Base-by-base conservation (phyloP, 1,284 basidiomycete species). In the Tilletia setariae region DNA sequence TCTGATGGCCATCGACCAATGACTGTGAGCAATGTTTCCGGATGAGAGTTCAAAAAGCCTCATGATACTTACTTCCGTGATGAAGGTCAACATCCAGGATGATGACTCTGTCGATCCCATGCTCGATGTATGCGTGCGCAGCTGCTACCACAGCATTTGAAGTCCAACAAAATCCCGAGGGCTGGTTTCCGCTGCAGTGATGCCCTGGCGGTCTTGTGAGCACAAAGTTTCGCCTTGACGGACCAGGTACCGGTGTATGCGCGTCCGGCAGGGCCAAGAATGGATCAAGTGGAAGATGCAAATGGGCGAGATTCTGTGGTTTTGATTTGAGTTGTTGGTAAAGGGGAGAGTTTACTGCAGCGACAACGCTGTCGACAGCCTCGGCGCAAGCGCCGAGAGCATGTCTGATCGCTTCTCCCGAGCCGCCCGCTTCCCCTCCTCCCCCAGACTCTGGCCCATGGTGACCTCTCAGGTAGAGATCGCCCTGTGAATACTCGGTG, bases 61-160 rank as follows among this genome's bases (percentile, higher is more conserved):
- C 6, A 16, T 11, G 35, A 40, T 8, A 67, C 67, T 64, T n/a
- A 56, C 19, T 74, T 35, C 83, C 74, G 77, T 96, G 94, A 83
- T 97, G 94, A 6, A 97, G 85, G 83, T 98, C 94, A 71, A 97
- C 93, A 79, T 98, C 95, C 59, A 97, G 87, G 64, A 98, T 90
- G 43, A 95, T 87, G 0, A 92, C 86, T 32, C 92, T 88, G 61
- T 90, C 89, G 64, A 96, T 86, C 4, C 87, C 87, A 77, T 97
- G 90, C 64, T 88, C 85, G 2, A 94, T 84, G 81, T 97, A 90
- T 91, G 92, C 94, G 81, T 97, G 92, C 21, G 93, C 91, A 28
- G 93, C 92, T 0, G 88, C 94, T 2, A 98, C 88, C 0, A 90
- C 89, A 0, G 94, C 91, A 78, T 98, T 98, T 80, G 98, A 97